phyloP scores from a whole-genome alignment of 768 basidiomycete genomes.

The Podaxis mareebaensis region DNA sequence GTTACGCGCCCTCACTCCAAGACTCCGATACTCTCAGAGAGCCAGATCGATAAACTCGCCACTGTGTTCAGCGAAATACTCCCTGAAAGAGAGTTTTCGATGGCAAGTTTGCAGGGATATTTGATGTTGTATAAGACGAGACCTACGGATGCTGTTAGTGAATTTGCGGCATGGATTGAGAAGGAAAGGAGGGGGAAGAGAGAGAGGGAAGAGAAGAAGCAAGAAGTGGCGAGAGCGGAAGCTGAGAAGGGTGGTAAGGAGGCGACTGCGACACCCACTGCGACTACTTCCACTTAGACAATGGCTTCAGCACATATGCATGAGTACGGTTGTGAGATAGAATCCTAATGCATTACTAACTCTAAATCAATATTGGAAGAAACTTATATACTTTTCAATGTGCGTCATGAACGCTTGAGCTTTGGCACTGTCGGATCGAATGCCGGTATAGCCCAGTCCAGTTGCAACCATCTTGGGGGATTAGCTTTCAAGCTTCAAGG shows the following conservation, averaged over 20 bases:
- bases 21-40: constrained; percentile 37
- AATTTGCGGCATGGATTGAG: constrained; percentile 49
- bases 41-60: constrained; percentile 48
- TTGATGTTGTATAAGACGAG: constrained; percentile 68
- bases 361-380: too few relatives aligned
- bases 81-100: constrained; percentile 47
- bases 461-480: too few relatives aligned
- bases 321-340: too few relatives aligned
- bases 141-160: constrained; percentile 55
- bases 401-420: too few relatives aligned
- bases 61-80: constrained; percentile 54
- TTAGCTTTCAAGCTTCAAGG: too few relatives aligned
- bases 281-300: background rate
- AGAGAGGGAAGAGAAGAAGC: constrained; percentile 5
- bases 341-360: too few relatives aligned
- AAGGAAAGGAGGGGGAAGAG: constrained; percentile 33
- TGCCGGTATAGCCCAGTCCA: too few relatives aligned
- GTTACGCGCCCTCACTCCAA: constrained; percentile 33
- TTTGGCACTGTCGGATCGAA: too few relatives aligned
- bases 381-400: too few relatives aligned
- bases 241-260: background rate
- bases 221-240: background rate
- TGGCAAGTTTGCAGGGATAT: constrained; percentile 57
- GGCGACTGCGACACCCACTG: background rate
- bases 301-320: background rate